Evolutionary conservation across 2,329 filamentous ascomycete species (phyloP), one percentile per base, ranked within the genome.

Genomic region (Trematosphaeria pertusa): DNA sequence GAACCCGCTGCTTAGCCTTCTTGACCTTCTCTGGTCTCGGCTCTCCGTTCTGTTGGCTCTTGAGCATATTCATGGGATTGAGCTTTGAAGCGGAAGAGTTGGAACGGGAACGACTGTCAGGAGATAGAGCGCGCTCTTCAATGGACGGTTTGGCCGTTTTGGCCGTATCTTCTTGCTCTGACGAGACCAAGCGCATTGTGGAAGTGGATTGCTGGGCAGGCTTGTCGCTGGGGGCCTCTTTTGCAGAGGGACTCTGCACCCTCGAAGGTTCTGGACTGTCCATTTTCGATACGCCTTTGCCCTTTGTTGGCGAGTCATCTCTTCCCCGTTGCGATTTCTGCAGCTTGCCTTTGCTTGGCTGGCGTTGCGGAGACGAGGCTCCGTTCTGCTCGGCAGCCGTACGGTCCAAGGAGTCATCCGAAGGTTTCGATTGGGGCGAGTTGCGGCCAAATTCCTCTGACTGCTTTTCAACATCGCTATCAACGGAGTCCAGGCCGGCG

Each of bases 1-100:
- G 85, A 52, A 86, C 78, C 18, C 86, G 82, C 12, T 82, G 75
- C 52, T 84, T 85, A 1, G 85, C 80, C 55, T 80, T 79, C 46
- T 78, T 83, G 33, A 80, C 76, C 68, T 84, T 83, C 46, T 79
- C 75, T 14, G 80, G 81, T 61, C 80, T 83, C 2, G 76, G 61
- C 30, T 83, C 81, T 31, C 65, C 73, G 42, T 69, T 52, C 61
- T 64, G 67, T 69, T 56, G 49, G 64, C 67, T 11, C 30, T 68
- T 62, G 69, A 66, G 63, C 65, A 72, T 43, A 76, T 65, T 65
- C 34, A 60, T 60, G 18, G 69, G 64, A 30, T 54, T 54, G 21
- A 62, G 50, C 38, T 57, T 56, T 9, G 54, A 47, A 7, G 50
- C 48, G 32, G 56, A 38, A 9, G 53, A 48, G 31, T 54, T 60